Evolutionary conservation across 2,329 filamentous ascomycete genomes (phyloP), one percentile per base, ranked within the genome.

Genomic region (Stachybotrys chartarum): DNA sequence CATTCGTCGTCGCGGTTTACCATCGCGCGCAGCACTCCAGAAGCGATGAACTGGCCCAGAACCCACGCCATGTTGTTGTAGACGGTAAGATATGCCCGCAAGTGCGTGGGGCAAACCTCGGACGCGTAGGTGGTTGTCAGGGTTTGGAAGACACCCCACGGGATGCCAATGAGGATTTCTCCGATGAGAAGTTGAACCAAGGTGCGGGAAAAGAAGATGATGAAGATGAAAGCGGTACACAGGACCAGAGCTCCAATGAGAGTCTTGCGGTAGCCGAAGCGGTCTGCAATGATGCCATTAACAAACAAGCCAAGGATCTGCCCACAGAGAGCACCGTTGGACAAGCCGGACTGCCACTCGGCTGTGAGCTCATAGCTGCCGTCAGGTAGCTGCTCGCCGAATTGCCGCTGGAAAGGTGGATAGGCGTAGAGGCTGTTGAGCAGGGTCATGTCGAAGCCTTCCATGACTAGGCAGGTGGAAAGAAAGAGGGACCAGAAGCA

Each of bases 61-160:
- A 75, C 73, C 72, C 76, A 80, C 64, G 76, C 79, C 50, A 80
- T 67, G 58, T 80, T 80, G 57, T 75, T 70, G 48, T 77, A 78
- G 0, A 71, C 74, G 2, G 75, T 78, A 4, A 81, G 68, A 52
- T 79, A 79, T 7, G 73, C 69, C n/a, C 78, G 72, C 1, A 81
- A 71, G 3, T 73, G 76, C 30, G 64, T 70, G 14, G 72, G 72
- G 62, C 71, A 74, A 46, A 75, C 70, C 30, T 80, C 78, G 2
- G 78, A 70, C 0, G 78, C 78, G 57, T 81, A 80, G 0, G 77
- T 74, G 0, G 75, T 73, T 0, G 73, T 73, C 5, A 79, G 61
- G 0, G 77, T 78, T 58, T 77, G 74, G 63, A 80, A 76, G 8
- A 73, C 68, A 14, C 73, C 73, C 70, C 76, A 78, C 0, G 77